Conservation (phyloP, 176 grass and related monocot species). For the Aegilops speltoides region DNA sequence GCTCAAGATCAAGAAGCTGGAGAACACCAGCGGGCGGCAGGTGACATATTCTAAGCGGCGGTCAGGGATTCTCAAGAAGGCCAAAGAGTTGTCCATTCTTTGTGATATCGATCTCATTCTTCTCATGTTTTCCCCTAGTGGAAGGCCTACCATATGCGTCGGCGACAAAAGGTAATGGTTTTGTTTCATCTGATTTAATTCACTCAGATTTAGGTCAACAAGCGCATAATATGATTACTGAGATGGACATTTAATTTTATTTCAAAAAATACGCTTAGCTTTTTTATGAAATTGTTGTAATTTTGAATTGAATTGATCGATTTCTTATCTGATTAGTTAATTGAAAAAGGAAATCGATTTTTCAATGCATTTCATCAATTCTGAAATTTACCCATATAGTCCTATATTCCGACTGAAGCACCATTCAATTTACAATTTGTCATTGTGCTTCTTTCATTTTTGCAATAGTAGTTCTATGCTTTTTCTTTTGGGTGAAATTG, state of each 20-base stretch:
- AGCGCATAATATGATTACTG: background rate
- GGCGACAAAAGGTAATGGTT: conserved; percentile 26
- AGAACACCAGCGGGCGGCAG: conserved; percentile 48
- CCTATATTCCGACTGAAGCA: background rate
- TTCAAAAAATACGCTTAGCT: background rate
- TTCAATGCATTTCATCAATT: background rate
- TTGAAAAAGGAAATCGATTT: background rate
- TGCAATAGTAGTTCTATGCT: background rate
- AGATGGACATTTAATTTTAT: background rate
- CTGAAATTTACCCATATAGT: background rate
- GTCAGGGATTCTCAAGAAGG: conserved; percentile 73
- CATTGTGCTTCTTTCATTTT: background rate
- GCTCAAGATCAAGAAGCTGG: conserved; percentile 78
- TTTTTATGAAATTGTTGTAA: background rate
- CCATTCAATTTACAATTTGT: background rate
- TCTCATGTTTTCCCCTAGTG: conserved; percentile 65
- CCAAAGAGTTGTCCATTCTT: conserved; percentile 70
- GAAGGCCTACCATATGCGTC: conserved; percentile 62
- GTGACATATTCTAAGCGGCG: conserved; percentile 72
- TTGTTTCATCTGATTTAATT: background rate
- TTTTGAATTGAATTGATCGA: background rate
- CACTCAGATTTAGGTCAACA: background rate
- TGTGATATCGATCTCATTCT: conserved; percentile 73
- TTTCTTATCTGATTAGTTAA: background rate
- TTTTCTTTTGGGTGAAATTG: background rate